These are phyloP conservation scores for Nakaseomyces nivariensis DNA, from an alignment of 1,139 yeast species.

Conservation along the genomic window DNA sequence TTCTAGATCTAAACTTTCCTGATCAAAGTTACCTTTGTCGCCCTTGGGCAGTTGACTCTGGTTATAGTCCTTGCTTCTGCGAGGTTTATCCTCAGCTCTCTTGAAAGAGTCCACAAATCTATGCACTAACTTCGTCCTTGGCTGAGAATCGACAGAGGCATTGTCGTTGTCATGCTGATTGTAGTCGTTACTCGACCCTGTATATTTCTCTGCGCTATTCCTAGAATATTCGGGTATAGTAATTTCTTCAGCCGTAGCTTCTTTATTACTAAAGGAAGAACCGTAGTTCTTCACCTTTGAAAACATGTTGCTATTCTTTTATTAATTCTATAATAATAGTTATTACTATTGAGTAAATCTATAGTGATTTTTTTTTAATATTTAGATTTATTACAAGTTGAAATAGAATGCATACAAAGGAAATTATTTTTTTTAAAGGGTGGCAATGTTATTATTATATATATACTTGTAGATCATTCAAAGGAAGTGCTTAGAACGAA, in stretches of 20 bases:
- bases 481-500: neutral
- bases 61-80: neutral
- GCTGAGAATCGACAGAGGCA: neutral
- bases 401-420: too few species aligned
- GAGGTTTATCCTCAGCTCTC: constrained; percentile 8
- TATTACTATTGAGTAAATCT: neutral
- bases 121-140: constrained; percentile 1
- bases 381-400: neutral
- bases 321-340: neutral
- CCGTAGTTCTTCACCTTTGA: constrained; percentile 3
- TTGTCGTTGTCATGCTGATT: neutral
- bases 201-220: neutral
- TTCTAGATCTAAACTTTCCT: constrained; percentile 6
- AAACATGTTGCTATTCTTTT: neutral
- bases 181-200: neutral
- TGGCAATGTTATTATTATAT: neutral
- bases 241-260: neutral
- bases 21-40: constrained; percentile 1
- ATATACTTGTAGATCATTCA: neutral
- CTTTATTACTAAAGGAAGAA: neutral
- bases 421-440: neutral
- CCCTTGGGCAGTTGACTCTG: neutral
- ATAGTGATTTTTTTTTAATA: too few species aligned
- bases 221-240: constrained; percentile 1
- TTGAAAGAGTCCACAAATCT: constrained; percentile 11